Evolutionary conservation across 306 rosid genomes (phyloP).

Genomic region (Dryas octopetala): DNA sequence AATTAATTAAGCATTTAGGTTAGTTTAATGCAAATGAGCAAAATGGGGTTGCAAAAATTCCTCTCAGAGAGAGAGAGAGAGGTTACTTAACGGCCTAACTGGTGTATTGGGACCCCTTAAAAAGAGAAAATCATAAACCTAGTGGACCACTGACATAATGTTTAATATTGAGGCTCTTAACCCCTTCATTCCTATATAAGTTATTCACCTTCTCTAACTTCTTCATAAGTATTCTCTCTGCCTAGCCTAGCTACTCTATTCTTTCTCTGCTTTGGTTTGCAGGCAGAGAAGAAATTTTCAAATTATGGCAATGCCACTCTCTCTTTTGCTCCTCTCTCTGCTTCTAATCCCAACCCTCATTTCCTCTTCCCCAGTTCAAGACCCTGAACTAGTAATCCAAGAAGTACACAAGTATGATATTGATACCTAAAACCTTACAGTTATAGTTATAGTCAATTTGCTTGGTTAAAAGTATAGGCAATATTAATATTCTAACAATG

Average conservation of each 20-base stretch:
- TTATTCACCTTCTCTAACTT: slow-evolving; percentile 23
- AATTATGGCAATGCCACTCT: slow-evolving; percentile 55
- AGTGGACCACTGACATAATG: slow-evolving; percentile 4
- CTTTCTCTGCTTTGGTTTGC: slow-evolving; percentile 18
- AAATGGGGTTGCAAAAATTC: slow-evolving; percentile 12
- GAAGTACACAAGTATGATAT: slow-evolving; percentile 57
- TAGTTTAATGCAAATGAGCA: background rate
- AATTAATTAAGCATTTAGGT: background rate
- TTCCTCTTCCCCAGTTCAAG: slow-evolving; percentile 59
- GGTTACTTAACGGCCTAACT: slow-evolving; percentile 32
- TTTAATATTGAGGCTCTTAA: slow-evolving; percentile 24
- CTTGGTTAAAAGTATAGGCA: background rate
- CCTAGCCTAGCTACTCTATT: slow-evolving; percentile 3
- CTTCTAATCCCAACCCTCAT: slow-evolving; percentile 39
- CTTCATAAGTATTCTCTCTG: slow-evolving; percentile 40
- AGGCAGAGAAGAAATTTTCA: slow-evolving; percentile 8
- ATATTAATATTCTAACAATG: background rate
- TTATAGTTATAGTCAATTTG: background rate
- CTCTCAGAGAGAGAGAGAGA: background rate
- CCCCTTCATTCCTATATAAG: slow-evolving; percentile 45
- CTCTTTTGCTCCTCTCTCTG: slow-evolving; percentile 31
- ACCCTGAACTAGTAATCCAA: slow-evolving; percentile 59
- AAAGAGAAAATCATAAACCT: slow-evolving; percentile 10
- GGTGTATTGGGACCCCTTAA: slow-evolving; percentile 13
- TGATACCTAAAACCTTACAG: background rate